Conservation (phyloP, 2,329 filamentous ascomycete species). For the Cercospora brassicicola region DNA sequence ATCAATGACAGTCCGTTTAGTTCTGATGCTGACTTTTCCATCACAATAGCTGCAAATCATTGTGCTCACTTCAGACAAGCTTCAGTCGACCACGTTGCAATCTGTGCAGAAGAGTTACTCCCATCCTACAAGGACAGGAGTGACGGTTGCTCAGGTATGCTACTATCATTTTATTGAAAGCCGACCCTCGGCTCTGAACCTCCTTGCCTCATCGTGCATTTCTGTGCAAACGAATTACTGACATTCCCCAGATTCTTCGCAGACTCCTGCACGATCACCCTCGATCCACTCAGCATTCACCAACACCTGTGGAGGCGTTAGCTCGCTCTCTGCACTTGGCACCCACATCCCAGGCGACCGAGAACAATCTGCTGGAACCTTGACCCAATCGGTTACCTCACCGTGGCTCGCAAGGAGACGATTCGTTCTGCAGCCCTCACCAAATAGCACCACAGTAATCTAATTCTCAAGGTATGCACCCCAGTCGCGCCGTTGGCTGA, state of each 20-base stretch:
- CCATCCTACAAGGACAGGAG: slow-evolving; percentile 7
- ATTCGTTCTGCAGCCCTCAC: slow-evolving; percentile 30
- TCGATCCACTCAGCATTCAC: slow-evolving; percentile 30
- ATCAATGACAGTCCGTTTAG: background rate
- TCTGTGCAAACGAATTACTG: slow-evolving; percentile 34
- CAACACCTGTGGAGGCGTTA: slow-evolving; percentile 53
- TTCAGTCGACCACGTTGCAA: background rate
- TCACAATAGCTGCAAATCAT: background rate
- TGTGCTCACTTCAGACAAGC: background rate
- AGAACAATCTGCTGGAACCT: slow-evolving; percentile 39
- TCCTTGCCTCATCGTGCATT: slow-evolving; percentile 39
- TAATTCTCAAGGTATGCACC: slow-evolving; percentile 52
- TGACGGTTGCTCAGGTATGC: slow-evolving; percentile 23
- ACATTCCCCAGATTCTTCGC: slow-evolving; percentile 48
- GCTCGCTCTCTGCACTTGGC: slow-evolving; percentile 53
- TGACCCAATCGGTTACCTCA: slow-evolving; percentile 42
- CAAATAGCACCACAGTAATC: slow-evolving; percentile 45
- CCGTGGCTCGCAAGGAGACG: slow-evolving; percentile 45
- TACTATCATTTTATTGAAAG: slow-evolving; percentile 18
- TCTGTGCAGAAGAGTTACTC: background rate
- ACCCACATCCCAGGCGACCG: slow-evolving; percentile 20
- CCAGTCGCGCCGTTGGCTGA: slow-evolving; percentile 9
- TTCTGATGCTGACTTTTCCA: background rate
- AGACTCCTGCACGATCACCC: slow-evolving; percentile 36
- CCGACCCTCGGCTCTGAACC: slow-evolving; percentile 22